Base-by-base conservation (phyloP, 129 eudicot genomes). In the Artemisia tridentata region DNA sequence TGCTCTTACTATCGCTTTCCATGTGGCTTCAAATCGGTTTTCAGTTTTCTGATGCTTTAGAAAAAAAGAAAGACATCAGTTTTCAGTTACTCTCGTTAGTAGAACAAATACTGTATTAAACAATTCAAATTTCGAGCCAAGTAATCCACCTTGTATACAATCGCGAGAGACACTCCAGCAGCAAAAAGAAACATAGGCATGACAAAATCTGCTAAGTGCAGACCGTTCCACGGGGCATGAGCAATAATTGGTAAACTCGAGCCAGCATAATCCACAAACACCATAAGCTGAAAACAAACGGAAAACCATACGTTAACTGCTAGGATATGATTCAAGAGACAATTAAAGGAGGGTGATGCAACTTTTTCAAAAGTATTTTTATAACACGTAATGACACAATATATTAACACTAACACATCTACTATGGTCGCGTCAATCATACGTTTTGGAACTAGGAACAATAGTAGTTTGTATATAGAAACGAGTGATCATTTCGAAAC, bases 181-280 rank as follows among this genome's bases (percentile, higher is more conserved):
- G 86, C 86, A 65, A 86, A 89, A 66, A 89, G 92, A 74, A 89
- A 89, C 75, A 89, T 84, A 49, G 96, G 96, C 92, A 86, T 89
- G 63, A 89, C 96, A 78, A 89, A 80, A 71, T 89, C 92, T 57
- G 96, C 96, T 76, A 86, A 80, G 71, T 82, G 92, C 53, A 89
- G 54, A 46, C 90, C 88, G 71, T 89, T 82, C 96, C 96, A 89
- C 2, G 96, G 92, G 55, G 83, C 79, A 78, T 89, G 96, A 49
- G 88, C 86, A 75, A 89, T 86, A 69, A 64, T 34, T 7, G 96
- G 90, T 10, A 86, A 82, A 74, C 76, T 66, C 16, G 92, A 86
- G 60, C 96, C 86, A 75, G 71, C 88, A 71, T 84, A 89, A 78
- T 89, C 96, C 69, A 89, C 96, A 61, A 89, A 76, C 78, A 82